phyloP scores from a whole-genome alignment of 164 flowering plant species.

The Chloranthus sessilifolius region DNA sequence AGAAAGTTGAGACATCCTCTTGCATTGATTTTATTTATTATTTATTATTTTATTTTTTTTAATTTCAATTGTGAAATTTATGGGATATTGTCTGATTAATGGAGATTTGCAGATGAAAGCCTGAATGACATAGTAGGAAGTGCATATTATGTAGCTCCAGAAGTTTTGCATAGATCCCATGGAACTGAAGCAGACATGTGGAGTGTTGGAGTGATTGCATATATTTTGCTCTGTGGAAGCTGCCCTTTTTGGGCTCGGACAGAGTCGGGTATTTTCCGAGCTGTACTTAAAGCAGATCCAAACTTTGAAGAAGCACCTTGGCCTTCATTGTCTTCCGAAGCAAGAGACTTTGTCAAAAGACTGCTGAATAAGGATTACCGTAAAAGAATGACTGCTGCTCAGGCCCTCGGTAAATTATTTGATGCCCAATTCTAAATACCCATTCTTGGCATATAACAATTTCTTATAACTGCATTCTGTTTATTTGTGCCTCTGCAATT shows the following conservation, averaged over 20 bases:
- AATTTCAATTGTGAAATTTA: neutral
- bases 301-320: conserved; percentile 93
- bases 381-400: conserved; percentile 91
- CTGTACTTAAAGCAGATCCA: conserved; percentile 87
- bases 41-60: neutral
- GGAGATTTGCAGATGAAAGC: conserved; percentile 74
- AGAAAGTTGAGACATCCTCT: no score
- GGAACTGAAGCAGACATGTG: conserved; percentile 99
- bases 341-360: conserved; percentile 84
- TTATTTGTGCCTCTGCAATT: no score
- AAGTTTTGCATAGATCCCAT: conserved; percentile 93
- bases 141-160: conserved; percentile 98
- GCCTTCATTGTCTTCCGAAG: conserved; percentile 85
- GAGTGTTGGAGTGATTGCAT: conserved; percentile 98
- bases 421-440: no score
- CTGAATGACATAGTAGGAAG: conserved; percentile 97
- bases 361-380: conserved; percentile 86
- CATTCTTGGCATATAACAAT: no score
- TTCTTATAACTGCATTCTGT: no score
- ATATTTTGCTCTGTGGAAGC: conserved; percentile 94
- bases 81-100: conserved; percentile 11
- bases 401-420: conserved; percentile 76
- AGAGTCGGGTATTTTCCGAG: conserved; percentile 89
- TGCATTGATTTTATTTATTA: neutral
- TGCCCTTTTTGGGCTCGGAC: conserved; percentile 98